Evolutionary conservation across 1,284 basidiomycete genomes (phyloP), one percentile per base, ranked within the genome.

Genomic region (Fomes fomentarius): DNA sequence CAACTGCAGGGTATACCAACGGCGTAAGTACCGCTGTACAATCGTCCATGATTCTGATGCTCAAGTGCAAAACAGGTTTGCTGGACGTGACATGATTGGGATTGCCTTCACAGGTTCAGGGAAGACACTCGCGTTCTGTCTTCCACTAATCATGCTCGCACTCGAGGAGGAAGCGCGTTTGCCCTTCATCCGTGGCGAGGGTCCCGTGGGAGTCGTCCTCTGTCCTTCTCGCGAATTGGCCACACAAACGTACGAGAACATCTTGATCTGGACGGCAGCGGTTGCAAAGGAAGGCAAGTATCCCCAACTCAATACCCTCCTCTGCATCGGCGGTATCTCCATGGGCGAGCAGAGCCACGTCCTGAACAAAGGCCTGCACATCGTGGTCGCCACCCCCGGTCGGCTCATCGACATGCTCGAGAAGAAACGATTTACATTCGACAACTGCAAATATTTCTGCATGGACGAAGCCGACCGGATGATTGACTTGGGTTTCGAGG

Each of bases 401-500:
- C 84, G 95, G 59, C 77, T 98, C 45, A 98, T 98, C 65, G 97
- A 99, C 73, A 98, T 98, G 84, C 77, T 99, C 57, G 94, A 96
- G 73, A 98, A 97, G 79, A 91, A 87, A 69, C 83, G 88, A 61
- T 91, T 99, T 66, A 93, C 89, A 2, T 89, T 98, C 63, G 90
- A 94, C 56, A 90, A 89, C 63, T 96, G 93, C 84, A 93, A 92
- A 74, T 98, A 89, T 71, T 76, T 99, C 4, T 98, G 96, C 69
- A 94, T 99, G 86, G 97, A 99, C 74, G 97, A 99, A 74, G 97
- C 97, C 0, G 97, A 99, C 74, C 80, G 97, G 47, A 99, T 99
- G 97, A 96, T 99, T 61, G 97, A 99, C 68, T 82, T 98, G 71
- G 97, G 96, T 0, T 99, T 99, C 66, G 97, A 99, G 72, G 97